Evolutionary conservation across 768 basidiomycete genomes (phyloP), one percentile per base, ranked within the genome.

Genomic region (Pholiota microspora): DNA sequence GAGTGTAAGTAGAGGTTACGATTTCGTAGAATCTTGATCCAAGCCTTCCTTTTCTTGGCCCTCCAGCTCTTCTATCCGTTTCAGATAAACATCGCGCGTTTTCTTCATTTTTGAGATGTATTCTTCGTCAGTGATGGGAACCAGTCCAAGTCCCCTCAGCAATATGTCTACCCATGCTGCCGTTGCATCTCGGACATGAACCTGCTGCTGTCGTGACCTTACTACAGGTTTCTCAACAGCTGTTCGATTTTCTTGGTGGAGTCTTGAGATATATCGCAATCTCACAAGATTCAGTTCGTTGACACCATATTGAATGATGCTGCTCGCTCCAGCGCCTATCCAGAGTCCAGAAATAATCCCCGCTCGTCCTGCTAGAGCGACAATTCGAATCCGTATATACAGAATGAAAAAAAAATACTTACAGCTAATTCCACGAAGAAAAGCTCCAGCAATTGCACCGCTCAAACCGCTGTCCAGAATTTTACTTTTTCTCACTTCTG

Each of bases 401-500:
- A 15, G 42, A 25, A 25, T 45, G 42, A 38, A 49, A 16, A 44
- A 35, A 8, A 10, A 28, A 27, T 31, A 73, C 85, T 56, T 62
- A 91, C 91, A 77, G 67, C 75, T 83, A 56, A 76, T 61, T 2
- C 79, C 82, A 69, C 69, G 79, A 47, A 77, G 78, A 8, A 84
- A 56, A 2, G 83, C 84, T 40, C 89, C 92, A 0, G 88, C 75
- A 4, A 85, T 58, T 4, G 80, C 82, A 15, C 92, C 92, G 57
- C 90, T 88, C 15, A 89, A 23, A n/a, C 79, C 80, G 13, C 83
- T 86, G 66, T 94, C 92, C 3, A 89, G 71, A 4, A 92, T 67
- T 50, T 81, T 77, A 27, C 83, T 74, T 56, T 71, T 75, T 48
- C 89, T 77, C 57, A 90, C 67, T 45, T 86, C 80, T 36, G 72